These are phyloP conservation scores for Tephrocybe sp. DNA, from an alignment of 768 basidiomycete genomes.

Conservation along the genomic window DNA sequence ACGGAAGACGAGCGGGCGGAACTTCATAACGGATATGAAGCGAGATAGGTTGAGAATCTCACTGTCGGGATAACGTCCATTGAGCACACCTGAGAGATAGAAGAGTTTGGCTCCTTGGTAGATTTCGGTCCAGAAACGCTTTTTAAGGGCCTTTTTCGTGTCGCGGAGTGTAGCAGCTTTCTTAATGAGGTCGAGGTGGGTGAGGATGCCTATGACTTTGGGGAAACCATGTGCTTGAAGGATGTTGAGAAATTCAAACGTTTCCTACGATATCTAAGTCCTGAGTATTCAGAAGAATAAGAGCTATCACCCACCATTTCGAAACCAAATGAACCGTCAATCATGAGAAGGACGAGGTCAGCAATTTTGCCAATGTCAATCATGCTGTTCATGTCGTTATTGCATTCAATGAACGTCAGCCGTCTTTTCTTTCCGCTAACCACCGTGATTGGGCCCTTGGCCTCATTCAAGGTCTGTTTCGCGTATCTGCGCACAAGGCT, in stretches of 20 bases:
- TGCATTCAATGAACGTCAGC: slow-evolving; percentile 96
- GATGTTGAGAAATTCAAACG: slow-evolving; percentile 97
- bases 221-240: slow-evolving; percentile 97
- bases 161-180: slow-evolving; percentile 80
- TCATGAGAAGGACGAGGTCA: slow-evolving; percentile 94
- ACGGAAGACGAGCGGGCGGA: slow-evolving; percentile 93
- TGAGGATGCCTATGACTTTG: slow-evolving; percentile 94
- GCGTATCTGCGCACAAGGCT: slow-evolving; percentile 89
- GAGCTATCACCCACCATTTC: slow-evolving; percentile 77
- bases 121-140: slow-evolving; percentile 99
- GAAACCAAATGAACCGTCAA: slow-evolving; percentile 96
- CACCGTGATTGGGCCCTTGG: slow-evolving; percentile 92
- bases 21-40: slow-evolving; percentile 98
- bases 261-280: slow-evolving; percentile 60
- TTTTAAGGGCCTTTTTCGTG: slow-evolving; percentile 93
- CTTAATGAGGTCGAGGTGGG: slow-evolving; percentile 96
- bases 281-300: background rate
- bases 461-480: slow-evolving; percentile 87
- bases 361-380: slow-evolving; percentile 97
- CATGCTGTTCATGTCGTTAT: slow-evolving; percentile 97
- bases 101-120: slow-evolving; percentile 98
- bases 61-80: slow-evolving; percentile 94
- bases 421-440: slow-evolving; percentile 90
- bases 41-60: slow-evolving; percentile 96
- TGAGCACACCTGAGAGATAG: slow-evolving; percentile 94